Percentiles rank a stretch among this genome's conserved stretches.
These are phyloP conservation scores for Gillenia trifoliata DNA, from an alignment of 306 rosid species.

Conservation along the genomic window DNA sequence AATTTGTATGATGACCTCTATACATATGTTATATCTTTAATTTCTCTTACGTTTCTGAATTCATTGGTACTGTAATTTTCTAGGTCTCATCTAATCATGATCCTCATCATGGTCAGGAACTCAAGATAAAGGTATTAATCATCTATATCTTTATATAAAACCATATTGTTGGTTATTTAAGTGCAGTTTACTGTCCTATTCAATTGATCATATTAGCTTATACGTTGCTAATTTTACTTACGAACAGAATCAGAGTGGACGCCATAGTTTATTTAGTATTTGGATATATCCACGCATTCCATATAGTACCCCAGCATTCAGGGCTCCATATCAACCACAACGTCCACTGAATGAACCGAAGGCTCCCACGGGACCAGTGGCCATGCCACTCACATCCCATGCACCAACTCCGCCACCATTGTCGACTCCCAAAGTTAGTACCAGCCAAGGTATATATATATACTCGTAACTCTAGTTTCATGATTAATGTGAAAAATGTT, in stretches of 20 bases:
- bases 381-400: background rate
- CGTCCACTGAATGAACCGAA: no score
- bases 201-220: background rate
- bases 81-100: background rate
- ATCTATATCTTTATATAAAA: background rate
- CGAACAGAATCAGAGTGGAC: background rate
- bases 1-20: no score
- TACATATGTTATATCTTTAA: background rate
- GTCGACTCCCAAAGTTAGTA: background rate
- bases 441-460: background rate
- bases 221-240: background rate
- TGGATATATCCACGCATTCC: background rate
- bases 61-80: background rate
- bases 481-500: background rate
- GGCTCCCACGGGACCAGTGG: background rate
- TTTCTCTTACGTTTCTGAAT: background rate
- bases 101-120: background rate
- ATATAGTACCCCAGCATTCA: background rate
- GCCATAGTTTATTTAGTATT: background rate
- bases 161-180: background rate
- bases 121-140: background rate
- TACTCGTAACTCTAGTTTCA: background rate
- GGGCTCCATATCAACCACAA: background rate
- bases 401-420: background rate
- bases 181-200: background rate